Evolutionary conservation across 768 basidiomycete genomes (phyloP).

Genomic region (Tubosaeta sp.): DNA sequence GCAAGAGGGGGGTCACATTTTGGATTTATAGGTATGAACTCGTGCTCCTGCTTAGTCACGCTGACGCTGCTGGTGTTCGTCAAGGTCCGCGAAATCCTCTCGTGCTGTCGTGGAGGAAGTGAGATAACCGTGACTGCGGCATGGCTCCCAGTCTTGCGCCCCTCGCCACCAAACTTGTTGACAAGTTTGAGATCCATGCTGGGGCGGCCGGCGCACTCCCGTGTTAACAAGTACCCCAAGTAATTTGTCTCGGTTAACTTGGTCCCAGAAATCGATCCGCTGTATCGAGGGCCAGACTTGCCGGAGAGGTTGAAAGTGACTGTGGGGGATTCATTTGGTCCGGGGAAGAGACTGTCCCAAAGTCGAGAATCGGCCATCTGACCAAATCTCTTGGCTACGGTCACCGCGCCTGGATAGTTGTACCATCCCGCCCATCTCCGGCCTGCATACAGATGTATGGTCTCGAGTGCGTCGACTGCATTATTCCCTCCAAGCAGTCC

Average conservation of each 20-base stretch:
- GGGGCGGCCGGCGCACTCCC: neutral
- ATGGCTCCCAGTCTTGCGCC: constrained; percentile 14
- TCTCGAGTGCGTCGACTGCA: constrained; percentile 29
- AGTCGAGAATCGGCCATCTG: constrained; percentile 22
- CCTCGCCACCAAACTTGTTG: neutral
- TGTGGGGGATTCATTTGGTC: constrained; percentile 23
- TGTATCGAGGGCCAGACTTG: constrained; percentile 56
- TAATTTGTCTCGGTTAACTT: constrained; percentile 44
- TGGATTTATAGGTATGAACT: constrained; percentile 2
- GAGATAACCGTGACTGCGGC: constrained; percentile 15
- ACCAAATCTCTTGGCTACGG: constrained; percentile 32
- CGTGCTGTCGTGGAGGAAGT: constrained; percentile 5
- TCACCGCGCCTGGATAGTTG: constrained; percentile 32
- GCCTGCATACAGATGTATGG: constrained; percentile 29
- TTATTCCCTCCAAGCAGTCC: constrained; percentile 32
- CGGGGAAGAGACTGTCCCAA: constrained; percentile 33
- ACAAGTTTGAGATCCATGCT: constrained; percentile 1
- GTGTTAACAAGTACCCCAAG: constrained; percentile 50
- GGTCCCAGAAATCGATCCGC: constrained; percentile 67
- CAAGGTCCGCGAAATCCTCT: neutral
- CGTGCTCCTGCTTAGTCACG: neutral
- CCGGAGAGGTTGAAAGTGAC: constrained; percentile 27
- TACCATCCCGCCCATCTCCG: constrained; percentile 35
- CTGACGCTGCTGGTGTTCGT: neutral
- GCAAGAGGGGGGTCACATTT: constrained; percentile 10